Conservation (phyloP, 768 basidiomycete species). For the Cyclocybe cylindracea region DNA sequence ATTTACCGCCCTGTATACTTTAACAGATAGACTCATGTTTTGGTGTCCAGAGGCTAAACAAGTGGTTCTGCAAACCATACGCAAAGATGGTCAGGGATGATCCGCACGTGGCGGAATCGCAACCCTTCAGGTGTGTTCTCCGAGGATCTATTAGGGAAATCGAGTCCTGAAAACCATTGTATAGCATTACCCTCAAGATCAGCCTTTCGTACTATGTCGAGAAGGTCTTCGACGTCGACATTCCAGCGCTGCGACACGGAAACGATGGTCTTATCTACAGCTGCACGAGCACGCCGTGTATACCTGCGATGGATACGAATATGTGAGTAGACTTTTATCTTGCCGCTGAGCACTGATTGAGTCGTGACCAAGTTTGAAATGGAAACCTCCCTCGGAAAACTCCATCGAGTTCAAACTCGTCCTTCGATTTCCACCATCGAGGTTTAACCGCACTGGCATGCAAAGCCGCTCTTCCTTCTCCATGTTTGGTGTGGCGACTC, state of each 20-base stretch:
- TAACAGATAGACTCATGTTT: constrained; percentile 7
- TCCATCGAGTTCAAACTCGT: constrained; percentile 97
- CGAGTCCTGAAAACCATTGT: constrained; percentile 10
- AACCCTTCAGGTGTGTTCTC: constrained; percentile 83
- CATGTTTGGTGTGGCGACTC: constrained; percentile 81
- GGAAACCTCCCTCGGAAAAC: constrained; percentile 98
- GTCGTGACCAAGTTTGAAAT: constrained; percentile 72
- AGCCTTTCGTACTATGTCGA: constrained; percentile 85
- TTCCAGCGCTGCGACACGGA: constrained; percentile 85
- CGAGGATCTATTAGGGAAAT: background rate
- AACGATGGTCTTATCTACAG: constrained; percentile 98
- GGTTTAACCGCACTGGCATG: constrained; percentile 61
- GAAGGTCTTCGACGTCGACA: constrained; percentile 80
- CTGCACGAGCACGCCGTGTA: constrained; percentile 80
- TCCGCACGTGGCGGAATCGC: constrained; percentile 59
- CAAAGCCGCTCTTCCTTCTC: constrained; percentile 85
- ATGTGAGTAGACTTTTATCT: constrained; percentile 57
- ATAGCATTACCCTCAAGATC: constrained; percentile 85
- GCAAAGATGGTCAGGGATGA: constrained; percentile 65
- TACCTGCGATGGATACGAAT: constrained; percentile 81
- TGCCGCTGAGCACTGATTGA: constrained; percentile 5
- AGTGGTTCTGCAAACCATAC: constrained; percentile 85
- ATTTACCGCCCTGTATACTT: background rate
- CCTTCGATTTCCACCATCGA: constrained; percentile 82
- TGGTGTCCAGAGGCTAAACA: constrained; percentile 63